phyloP scores from a whole-genome alignment of 2,329 filamentous ascomycete genomes.

The Paraphoma chrysanthemicola region DNA sequence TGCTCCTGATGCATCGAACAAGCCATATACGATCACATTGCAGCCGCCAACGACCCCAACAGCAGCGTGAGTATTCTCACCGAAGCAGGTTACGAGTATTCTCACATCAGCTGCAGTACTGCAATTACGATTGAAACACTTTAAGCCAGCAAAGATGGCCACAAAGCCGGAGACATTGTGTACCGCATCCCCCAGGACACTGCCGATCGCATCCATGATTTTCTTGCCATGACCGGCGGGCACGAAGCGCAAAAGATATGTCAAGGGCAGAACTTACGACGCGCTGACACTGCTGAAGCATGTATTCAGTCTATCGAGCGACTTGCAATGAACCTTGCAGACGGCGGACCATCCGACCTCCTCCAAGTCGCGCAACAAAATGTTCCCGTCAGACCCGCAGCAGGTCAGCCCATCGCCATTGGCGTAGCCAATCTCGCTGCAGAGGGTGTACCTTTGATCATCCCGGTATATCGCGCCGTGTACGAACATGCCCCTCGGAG shows the following conservation, averaged over 20 bases:
- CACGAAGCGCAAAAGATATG: conserved; percentile 1
- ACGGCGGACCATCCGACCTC: conserved; percentile 1
- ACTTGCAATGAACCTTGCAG: not conserved
- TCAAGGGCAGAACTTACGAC: conserved; percentile 4
- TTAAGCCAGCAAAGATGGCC: conserved; percentile 5
- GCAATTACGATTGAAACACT: conserved; percentile 16
- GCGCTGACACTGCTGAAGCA: not conserved
- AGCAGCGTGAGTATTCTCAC: not conserved
- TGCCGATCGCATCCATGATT: conserved; percentile 10
- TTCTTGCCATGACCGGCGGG: conserved; percentile 9
- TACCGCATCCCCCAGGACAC: conserved; percentile 10
- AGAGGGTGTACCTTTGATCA: not conserved
- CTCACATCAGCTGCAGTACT: too few species aligned
- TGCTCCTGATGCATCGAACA: too few species aligned
- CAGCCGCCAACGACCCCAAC: not conserved
- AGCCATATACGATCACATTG: not conserved
- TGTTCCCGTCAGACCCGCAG: not conserved
- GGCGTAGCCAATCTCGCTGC: conserved; percentile 4
- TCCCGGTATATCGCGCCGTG: conserved; percentile 5
- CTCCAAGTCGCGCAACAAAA: conserved; percentile 3
- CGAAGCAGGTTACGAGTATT: too few species aligned
- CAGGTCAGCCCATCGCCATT: conserved; percentile 7
- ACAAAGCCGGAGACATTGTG: conserved; percentile 14
- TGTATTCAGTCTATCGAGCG: conserved; percentile 2
- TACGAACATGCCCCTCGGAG: not conserved